These are phyloP conservation scores for Barnettozyma siamensis DNA, from an alignment of 805 yeast genomes.

Conservation along the genomic window DNA sequence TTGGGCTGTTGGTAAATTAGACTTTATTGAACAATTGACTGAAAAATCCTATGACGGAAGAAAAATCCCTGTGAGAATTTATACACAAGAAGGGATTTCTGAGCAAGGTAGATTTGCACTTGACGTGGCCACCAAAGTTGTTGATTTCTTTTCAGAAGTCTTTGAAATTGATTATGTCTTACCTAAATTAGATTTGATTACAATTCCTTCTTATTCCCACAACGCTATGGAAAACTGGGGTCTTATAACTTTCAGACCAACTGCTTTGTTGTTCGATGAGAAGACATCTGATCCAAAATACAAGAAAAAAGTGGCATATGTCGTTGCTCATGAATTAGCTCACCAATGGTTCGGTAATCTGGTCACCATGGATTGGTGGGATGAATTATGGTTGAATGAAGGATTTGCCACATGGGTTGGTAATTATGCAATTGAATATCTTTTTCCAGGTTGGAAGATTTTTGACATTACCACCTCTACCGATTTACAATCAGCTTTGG, in stretches of 20 bases:
- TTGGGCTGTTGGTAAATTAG: slow-evolving; percentile 74
- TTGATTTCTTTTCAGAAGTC: slow-evolving; percentile 62
- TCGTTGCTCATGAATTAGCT: slow-evolving; percentile 82
- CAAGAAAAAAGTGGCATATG: slow-evolving; percentile 72
- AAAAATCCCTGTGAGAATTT: slow-evolving; percentile 74
- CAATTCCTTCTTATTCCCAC: slow-evolving; percentile 74
- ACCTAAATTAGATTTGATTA: slow-evolving; percentile 76
- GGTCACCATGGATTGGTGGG: slow-evolving; percentile 93
- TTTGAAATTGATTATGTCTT: slow-evolving; percentile 76
- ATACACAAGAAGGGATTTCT: slow-evolving; percentile 73
- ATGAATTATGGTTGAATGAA: slow-evolving; percentile 82
- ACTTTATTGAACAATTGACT: slow-evolving; percentile 50
- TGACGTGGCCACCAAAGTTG: slow-evolving; percentile 66
- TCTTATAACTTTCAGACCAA: slow-evolving; percentile 73
- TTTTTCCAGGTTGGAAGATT: slow-evolving; percentile 79
- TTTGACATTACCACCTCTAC: slow-evolving; percentile 74
- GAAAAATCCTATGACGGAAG: slow-evolving; percentile 39
- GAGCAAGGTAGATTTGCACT: slow-evolving; percentile 66
- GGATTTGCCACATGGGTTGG: slow-evolving; percentile 92
- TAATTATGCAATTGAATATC: slow-evolving; percentile 68
- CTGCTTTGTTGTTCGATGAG: slow-evolving; percentile 66
- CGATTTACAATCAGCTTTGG: slow-evolving; percentile 65
- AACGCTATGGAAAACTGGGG: slow-evolving; percentile 93
- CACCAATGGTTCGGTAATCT: slow-evolving; percentile 91
- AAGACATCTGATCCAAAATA: slow-evolving; percentile 55